Evolutionary conservation across 257 asterid genomes (phyloP), one percentile per base, ranked within the genome.

Genomic region (Perilla frutescens): DNA sequence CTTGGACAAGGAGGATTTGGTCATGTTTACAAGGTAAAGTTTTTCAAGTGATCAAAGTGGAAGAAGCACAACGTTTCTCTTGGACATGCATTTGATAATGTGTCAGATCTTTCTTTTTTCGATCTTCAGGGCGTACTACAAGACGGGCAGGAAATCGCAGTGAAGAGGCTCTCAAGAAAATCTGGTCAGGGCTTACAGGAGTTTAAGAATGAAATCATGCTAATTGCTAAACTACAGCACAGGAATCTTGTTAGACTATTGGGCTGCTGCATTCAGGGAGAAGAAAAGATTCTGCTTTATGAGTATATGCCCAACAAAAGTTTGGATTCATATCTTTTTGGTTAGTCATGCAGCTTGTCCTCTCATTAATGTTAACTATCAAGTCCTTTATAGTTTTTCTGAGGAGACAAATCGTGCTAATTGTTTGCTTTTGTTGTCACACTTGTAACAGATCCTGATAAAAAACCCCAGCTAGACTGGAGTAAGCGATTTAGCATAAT

Each of bases 1-100:
- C 96, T 93, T 9, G 98, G 98, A 60, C 88, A 89, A 53, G 98
- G 98, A 66, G 98, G 98, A 76, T 93, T 91, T 58, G 98, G 97
- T 31, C 88, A 59, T 77, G 98, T 93, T 44, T 93, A 89, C 79
- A 88, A 82, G 86, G 98, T 92, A 78, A 41, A 51, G 14, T 10
- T 13, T 12, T 10, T 14, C 51, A 7, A 48, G 10, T 9, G 44
- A 37, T 32, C 29, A 45, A 5, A 53, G 26, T 20, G 26, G 1
- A 64, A 4, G 43, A 32, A 26, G 10, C 31, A 20, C 7, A 9
- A 5, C 37, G 14, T 50, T 26, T 63, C 32, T 68, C 44, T 68
- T 15, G 40, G 44, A 20, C 66, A 13, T 57, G 20, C 66, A 13
- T 57, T 4, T 71, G 55, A 45, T 58, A 20, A 50, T 64, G 65